These are phyloP conservation scores for Kazachstania sp. DNA, from an alignment of 1,139 yeast species.

Conservation along the genomic window DNA sequence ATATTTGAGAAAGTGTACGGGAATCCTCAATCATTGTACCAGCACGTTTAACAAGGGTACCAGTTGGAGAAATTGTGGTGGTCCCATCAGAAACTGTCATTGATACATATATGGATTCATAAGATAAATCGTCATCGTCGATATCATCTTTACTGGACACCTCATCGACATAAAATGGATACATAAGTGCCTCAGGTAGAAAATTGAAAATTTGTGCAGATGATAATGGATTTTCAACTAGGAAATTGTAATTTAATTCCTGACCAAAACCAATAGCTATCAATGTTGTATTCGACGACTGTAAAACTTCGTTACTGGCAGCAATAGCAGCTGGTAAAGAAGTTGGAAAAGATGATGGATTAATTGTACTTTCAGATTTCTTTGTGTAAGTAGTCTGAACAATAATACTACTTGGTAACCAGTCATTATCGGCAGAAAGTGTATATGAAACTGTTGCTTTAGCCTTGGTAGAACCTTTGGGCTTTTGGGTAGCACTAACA, in stretches of 20 bases:
- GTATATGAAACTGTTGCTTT: background rate
- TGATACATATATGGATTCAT: background rate
- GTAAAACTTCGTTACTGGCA: conserved; percentile 28
- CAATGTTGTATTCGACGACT: conserved; percentile 39
- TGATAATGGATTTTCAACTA: conserved; percentile 54
- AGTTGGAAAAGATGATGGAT: conserved; percentile 34
- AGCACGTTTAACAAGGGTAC: background rate
- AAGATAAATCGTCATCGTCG: background rate
- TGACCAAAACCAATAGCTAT: conserved; percentile 65
- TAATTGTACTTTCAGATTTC: conserved; percentile 4
- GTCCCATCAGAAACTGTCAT: conserved; percentile 3
- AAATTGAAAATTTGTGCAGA: conserved; percentile 72
- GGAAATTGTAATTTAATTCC: conserved; percentile 63
- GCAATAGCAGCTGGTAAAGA: conserved; percentile 65
- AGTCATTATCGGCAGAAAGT: conserved; percentile 2
- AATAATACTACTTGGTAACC: conserved; percentile 15
- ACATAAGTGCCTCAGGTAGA: conserved; percentile 48
- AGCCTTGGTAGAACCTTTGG: background rate
- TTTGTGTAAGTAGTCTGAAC: conserved; percentile 2
- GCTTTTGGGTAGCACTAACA: background rate
- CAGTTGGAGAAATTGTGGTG: background rate
- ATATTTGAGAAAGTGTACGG: background rate
- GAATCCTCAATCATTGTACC: background rate
- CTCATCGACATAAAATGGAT: conserved; percentile 36
- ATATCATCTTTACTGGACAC: conserved; percentile 6